Base-by-base conservation (phyloP, 2,329 filamentous ascomycete genomes). In the Microcyclospora tardicrescens region DNA sequence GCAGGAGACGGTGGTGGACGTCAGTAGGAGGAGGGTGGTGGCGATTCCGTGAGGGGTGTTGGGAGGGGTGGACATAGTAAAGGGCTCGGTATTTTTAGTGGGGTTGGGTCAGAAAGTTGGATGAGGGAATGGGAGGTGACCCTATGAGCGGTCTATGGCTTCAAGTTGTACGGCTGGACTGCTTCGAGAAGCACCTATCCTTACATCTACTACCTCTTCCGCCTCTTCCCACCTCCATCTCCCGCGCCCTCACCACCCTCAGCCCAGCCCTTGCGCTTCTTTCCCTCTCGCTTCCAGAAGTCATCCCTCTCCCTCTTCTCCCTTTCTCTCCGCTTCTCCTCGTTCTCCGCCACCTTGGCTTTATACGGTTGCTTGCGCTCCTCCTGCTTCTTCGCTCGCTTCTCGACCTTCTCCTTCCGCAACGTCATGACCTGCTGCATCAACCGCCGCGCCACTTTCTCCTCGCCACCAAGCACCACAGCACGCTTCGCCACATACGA, bases 401-500 rank as follows among this genome's bases (percentile, higher is more conserved):
- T 93, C 50, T 83, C 84, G 24, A 81, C 75, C 60, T 93, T 91
- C 56, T 96, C 91, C 55, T 93, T 94, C 49, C 86, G 70, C 55
- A 98, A 68, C 12, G 87, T 89, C 56, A 84, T 81, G 37, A 98
- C 74, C 69, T 95, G 91, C 66, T 93, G 83, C 77, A 98, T 81
- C 48, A 98, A 68, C 51, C 86, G 79, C 27, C 91, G 72, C 4
- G 86, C 86, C 61, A 81, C 81, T 70, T 81, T 85, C 72, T 98
- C 91, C 61, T 96, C 89, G 33, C 61, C 62, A 16, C 79, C 79
- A 10, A 80, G 64, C 16, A 93, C 76, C n/a, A 96, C 85, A 11
- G 89, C 91, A 9, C 91, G 82, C 67, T 95, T 95, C 68, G 93
- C 85, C 71, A 93, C 71, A 61, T 98, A 98, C 15, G 87, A 94